These are phyloP conservation scores for Alloascoidea hylecoeti DNA, from an alignment of 805 yeast genomes.

Conservation along the genomic window DNA sequence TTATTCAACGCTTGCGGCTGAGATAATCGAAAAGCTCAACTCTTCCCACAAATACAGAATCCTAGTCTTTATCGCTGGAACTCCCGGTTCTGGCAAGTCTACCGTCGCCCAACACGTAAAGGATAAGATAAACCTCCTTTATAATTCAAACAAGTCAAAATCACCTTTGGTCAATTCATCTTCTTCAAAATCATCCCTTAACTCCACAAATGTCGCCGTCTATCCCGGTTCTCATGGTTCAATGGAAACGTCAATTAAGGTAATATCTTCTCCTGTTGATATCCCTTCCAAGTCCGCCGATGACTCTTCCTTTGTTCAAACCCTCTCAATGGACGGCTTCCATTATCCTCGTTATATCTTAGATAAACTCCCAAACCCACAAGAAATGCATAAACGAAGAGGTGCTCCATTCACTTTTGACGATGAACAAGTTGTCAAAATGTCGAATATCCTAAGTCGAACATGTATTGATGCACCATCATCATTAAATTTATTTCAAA, in stretches of 20 bases:
- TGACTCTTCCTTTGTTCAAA: neutral
- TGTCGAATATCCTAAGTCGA: slow-evolving; percentile 17
- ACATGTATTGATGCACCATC: slow-evolving; percentile 10
- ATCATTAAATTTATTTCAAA: neutral
- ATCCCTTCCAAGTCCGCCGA: neutral
- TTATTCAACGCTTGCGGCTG: neutral
- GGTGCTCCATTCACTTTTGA: slow-evolving; percentile 88
- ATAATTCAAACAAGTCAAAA: neutral
- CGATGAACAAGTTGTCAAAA: slow-evolving; percentile 26
- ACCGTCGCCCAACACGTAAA: slow-evolving; percentile 32
- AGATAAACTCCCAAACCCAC: slow-evolving; percentile 36
- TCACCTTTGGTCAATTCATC: neutral
- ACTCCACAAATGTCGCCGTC: neutral
- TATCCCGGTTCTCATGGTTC: neutral
- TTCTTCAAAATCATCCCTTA: neutral
- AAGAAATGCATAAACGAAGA: slow-evolving; percentile 44
- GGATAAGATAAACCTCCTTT: neutral
- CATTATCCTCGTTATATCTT: slow-evolving; percentile 42
- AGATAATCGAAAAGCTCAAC: neutral
- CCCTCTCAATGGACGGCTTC: slow-evolving; percentile 56
- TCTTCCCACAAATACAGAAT: slow-evolving; percentile 23
- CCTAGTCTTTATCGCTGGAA: slow-evolving; percentile 44
- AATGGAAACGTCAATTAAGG: neutral
- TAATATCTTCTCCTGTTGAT: neutral
- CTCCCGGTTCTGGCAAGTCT: slow-evolving; percentile 68